These are phyloP conservation scores for Podospora bellae-mahoneyi DNA, from an alignment of 495 filamentous ascomycete genomes.

Conservation along the genomic window DNA sequence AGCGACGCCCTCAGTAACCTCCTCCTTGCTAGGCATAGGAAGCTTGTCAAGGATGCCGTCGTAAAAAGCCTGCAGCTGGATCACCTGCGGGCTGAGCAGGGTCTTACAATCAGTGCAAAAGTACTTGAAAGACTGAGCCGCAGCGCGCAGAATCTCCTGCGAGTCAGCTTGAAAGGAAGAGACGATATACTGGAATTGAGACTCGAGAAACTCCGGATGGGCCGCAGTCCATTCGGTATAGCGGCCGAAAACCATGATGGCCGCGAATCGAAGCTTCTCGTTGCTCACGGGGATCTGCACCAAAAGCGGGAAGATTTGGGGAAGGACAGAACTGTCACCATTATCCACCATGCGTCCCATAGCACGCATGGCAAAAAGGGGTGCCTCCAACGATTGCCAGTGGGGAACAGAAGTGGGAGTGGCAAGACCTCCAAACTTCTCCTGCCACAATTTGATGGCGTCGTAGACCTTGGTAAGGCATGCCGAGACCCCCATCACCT, in stretches of 20 bases:
- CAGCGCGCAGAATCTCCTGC: constrained; percentile 82
- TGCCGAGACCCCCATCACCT: constrained; percentile 87
- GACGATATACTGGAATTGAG: constrained; percentile 92
- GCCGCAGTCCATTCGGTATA: constrained; percentile 98
- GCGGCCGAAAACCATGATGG: constrained; percentile 91
- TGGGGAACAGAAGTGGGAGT: constrained; percentile 75
- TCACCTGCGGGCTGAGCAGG: constrained; percentile 72
- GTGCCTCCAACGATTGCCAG: constrained; percentile 95
- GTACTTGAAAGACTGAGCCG: constrained; percentile 93
- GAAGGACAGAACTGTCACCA: constrained; percentile 79
- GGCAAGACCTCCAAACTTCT: constrained; percentile 71
- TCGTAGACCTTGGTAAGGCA: constrained; percentile 84
- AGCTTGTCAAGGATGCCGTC: constrained; percentile 81
- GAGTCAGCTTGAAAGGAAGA: constrained; percentile 81
- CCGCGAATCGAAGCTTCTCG: constrained; percentile 93
- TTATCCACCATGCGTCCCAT: constrained; percentile 96
- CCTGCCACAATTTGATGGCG: constrained; percentile 82
- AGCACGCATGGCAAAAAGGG: constrained; percentile 89
- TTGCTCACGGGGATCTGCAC: constrained; percentile 94
- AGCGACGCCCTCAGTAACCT: constrained; percentile 92
- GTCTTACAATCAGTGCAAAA: constrained; percentile 91
- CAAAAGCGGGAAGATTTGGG: constrained; percentile 85
- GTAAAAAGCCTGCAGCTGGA: constrained; percentile 87
- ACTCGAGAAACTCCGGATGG: constrained; percentile 85
- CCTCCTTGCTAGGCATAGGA: constrained; percentile 81